phyloP scores from a whole-genome alignment of 1,284 basidiomycete species.

The Heterobasidion irregulare region DNA sequence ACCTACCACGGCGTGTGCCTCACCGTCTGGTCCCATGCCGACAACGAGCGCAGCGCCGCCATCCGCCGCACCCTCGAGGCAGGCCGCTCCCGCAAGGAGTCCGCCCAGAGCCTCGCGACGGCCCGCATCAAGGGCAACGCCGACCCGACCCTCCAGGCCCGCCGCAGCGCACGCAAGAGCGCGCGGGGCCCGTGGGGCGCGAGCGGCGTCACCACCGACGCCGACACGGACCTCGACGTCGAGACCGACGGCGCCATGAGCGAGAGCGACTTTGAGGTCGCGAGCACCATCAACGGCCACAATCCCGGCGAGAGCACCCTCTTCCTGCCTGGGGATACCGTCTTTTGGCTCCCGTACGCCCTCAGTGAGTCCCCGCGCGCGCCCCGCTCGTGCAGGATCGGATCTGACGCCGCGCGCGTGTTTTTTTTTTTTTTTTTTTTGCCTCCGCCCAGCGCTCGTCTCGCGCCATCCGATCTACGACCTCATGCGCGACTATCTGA shows the following conservation, averaged over 20 bases:
- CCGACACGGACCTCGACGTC: conserved; percentile 54
- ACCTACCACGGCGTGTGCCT: conserved; percentile 87
- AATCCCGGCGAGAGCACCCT: conserved; percentile 80
- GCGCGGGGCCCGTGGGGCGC: conserved; percentile 60
- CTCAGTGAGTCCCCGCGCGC: conserved; percentile 56
- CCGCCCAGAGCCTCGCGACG: conserved; percentile 60
- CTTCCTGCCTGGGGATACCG: conserved; percentile 80
- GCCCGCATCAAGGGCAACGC: conserved; percentile 51
- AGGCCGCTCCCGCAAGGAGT: conserved; percentile 68
- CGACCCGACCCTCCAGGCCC: conserved; percentile 48
- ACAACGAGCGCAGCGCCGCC: conserved; percentile 74
- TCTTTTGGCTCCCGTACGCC: conserved; percentile 90
- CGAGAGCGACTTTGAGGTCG: conserved; percentile 76
- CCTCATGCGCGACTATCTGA: conserved; percentile 87
- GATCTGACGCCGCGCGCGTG: not conserved
- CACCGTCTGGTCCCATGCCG: conserved; percentile 91
- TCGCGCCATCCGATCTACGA: conserved; percentile 91
- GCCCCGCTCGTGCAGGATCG: not conserved
- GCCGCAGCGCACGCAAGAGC: conserved; percentile 44
- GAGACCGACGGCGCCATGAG: conserved; percentile 73
- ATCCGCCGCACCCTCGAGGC: conserved; percentile 78
- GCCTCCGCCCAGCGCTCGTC: conserved; percentile 53
- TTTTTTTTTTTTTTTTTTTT: conserved; percentile 3
- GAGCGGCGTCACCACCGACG: conserved; percentile 38
- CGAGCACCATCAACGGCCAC: conserved; percentile 57